Percentiles rank a stretch among this genome's conserved stretches.
phyloP scores from a whole-genome alignment of 2,329 filamentous ascomycete species.

The Hirsutella minnesotensis region DNA sequence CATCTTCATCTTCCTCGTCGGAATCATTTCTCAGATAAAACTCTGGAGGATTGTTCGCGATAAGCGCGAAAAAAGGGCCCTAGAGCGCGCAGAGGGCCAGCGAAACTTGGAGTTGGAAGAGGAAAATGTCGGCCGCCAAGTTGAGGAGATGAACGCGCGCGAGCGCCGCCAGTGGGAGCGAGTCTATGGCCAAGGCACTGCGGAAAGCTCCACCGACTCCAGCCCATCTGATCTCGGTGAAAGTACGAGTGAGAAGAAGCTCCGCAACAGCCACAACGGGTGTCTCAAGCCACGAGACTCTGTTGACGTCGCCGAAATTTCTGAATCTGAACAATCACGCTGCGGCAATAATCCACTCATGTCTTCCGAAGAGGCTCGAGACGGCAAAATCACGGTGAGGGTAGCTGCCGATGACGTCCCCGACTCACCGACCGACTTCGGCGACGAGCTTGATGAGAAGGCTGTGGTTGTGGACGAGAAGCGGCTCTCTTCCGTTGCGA shows the following conservation, averaged over 20 bases:
- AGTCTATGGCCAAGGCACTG: constrained; percentile 53
- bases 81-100: constrained; percentile 36
- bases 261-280: constrained; percentile 20
- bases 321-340: constrained; percentile 17
- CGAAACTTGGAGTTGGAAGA: constrained; percentile 52
- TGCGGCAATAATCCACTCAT: constrained; percentile 27
- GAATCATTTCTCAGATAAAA: constrained; percentile 73
- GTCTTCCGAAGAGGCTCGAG: constrained; percentile 25
- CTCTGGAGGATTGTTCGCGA: constrained; percentile 73
- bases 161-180: constrained; percentile 66
- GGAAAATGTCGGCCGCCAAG: constrained; percentile 53
- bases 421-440: constrained; percentile 12
- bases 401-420: constrained; percentile 36
- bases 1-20: constrained; percentile 61
- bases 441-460: constrained; percentile 20
- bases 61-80: constrained; percentile 40
- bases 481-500: constrained; percentile 2
- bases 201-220: constrained; percentile 20
- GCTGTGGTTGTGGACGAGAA: constrained; percentile 16
- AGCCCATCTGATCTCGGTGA: constrained; percentile 41
- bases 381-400: constrained; percentile 39
- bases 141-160: constrained; percentile 49
- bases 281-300: constrained; percentile 23
- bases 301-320: constrained; percentile 33
- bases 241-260: constrained; percentile 33